Conservation (phyloP, 768 basidiomycete species). For the Trametes cingulata region DNA sequence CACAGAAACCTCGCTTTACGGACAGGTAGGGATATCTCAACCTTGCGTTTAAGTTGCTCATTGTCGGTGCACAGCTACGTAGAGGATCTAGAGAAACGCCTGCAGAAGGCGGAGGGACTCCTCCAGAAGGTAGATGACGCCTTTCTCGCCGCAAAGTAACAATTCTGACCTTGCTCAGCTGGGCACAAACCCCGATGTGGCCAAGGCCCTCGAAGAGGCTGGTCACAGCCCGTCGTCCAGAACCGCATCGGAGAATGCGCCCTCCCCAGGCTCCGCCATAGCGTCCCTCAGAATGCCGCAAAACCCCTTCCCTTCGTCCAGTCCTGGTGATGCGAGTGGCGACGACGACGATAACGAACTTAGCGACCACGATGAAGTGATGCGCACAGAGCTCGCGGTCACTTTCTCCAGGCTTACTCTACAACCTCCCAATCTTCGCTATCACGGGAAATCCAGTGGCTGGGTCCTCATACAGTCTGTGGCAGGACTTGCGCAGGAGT, state of each 20-base stretch:
- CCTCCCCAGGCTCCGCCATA: neutral
- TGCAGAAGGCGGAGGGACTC: slow-evolving; percentile 32
- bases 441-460: slow-evolving; percentile 46
- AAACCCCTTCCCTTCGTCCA: neutral
- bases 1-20: slow-evolving; percentile 56
- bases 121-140: slow-evolving; percentile 19
- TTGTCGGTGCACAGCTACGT: slow-evolving; percentile 5
- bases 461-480: slow-evolving; percentile 41
- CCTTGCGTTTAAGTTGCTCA: neutral
- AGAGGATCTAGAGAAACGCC: slow-evolving; percentile 30
- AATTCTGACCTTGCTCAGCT: neutral
- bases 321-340: neutral
- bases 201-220: neutral
- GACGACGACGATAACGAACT: slow-evolving; percentile 29
- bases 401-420: slow-evolving; percentile 30
- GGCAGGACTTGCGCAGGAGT: slow-evolving; percentile 40
- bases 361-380: slow-evolving; percentile 27
- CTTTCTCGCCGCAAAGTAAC: neutral
- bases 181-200: neutral
- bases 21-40: slow-evolving; percentile 53
- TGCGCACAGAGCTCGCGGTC: slow-evolving; percentile 26
- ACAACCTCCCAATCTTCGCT: slow-evolving; percentile 30
- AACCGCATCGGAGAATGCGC: neutral
- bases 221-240: neutral
- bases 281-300: neutral